Evolutionary conservation across 495 filamentous ascomycete species (phyloP).

Genomic region (Talaromyces thailandensis): DNA sequence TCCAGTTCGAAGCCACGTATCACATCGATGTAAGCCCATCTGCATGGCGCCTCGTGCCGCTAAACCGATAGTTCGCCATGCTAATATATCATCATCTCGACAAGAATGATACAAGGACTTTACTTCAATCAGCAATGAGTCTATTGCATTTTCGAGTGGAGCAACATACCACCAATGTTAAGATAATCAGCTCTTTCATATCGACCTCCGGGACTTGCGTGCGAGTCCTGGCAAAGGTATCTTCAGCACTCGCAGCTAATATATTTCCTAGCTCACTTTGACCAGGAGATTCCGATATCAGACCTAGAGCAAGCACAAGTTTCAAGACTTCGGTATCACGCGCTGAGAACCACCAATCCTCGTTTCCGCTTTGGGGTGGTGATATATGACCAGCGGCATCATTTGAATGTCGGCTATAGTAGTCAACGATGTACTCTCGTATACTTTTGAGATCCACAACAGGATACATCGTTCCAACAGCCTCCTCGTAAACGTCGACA

Average conservation of each 20-base stretch:
- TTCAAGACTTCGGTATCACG: conserved; percentile 65
- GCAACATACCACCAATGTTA: conserved; percentile 53
- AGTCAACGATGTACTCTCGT: conserved; percentile 30
- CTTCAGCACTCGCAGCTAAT: conserved; percentile 63
- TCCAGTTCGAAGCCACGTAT: conserved; percentile 54
- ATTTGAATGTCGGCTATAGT: conserved; percentile 45
- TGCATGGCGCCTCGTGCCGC: conserved; percentile 65
- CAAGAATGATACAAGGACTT: conserved; percentile 79
- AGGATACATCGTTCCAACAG: conserved; percentile 77
- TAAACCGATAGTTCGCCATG: conserved; percentile 69
- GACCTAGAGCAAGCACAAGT: conserved; percentile 62
- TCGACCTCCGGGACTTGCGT: conserved; percentile 56
- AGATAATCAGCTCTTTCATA: conserved; percentile 58
- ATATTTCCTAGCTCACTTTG: conserved; percentile 61
- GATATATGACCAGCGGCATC: conserved; percentile 36
- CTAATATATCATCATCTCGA: conserved; percentile 66
- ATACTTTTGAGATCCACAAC: conserved; percentile 62
- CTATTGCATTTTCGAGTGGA: neutral
- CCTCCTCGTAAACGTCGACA: conserved; percentile 65
- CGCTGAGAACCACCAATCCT: conserved; percentile 44
- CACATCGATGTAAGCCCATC: conserved; percentile 66
- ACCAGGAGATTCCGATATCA: conserved; percentile 64
- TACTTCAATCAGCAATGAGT: neutral
- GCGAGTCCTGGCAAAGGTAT: conserved; percentile 47
- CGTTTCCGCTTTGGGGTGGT: conserved; percentile 31